A percentile compares a stretch with the other conserved stretches of the same genome.
These are phyloP conservation scores for Euphorbia corollata DNA, from an alignment of 441 rosid genomes.

Conservation along the genomic window DNA sequence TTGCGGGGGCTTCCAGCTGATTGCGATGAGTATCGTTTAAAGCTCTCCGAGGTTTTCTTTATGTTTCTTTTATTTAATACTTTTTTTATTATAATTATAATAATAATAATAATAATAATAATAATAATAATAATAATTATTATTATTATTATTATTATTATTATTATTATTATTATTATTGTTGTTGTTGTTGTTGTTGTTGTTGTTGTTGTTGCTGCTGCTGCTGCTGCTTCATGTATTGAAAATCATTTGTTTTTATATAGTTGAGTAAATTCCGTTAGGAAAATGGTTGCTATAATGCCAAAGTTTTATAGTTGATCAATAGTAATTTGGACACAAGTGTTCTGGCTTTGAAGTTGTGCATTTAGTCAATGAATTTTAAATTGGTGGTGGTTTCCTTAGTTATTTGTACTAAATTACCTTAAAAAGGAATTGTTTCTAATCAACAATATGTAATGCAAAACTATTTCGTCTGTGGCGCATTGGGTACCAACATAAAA, in stretches of 20 bases:
- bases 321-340: neutral
- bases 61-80: neutral
- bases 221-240: neutral
- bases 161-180: no score
- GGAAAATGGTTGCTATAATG: neutral
- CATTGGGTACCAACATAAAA: neutral
- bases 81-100: no score
- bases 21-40: slow-evolving; percentile 45
- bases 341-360: neutral
- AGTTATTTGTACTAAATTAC: neutral
- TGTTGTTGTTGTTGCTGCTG: neutral
- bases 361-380: neutral
- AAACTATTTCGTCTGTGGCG: neutral
- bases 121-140: no score
- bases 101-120: no score
- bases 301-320: neutral
- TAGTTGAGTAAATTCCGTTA: neutral
- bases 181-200: neutral
- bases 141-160: no score
- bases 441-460: neutral
- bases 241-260: neutral
- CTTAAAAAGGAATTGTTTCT: neutral
- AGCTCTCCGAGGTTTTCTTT: slow-evolving; percentile 56
- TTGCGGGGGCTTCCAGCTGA: slow-evolving; percentile 34
- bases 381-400: neutral